Base-by-base conservation (phyloP, 2,329 filamentous ascomycete species). In the Curvularia hawaiiensis region DNA sequence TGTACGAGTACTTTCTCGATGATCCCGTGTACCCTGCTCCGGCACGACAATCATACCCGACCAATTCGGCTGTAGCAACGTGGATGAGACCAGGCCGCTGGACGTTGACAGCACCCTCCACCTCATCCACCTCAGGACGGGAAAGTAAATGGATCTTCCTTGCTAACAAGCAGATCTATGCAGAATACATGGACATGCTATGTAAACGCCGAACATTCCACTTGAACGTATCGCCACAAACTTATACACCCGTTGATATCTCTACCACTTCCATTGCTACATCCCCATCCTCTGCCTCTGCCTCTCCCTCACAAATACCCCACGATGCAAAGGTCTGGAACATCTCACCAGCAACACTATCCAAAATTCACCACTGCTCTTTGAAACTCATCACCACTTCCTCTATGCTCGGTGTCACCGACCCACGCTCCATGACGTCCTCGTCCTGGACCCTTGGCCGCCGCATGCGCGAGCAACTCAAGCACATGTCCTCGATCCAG, bases 351-450 rank as follows among this genome's bases (percentile, higher is more conserved):
- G 63, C 0, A n/a, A 59, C 26, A 61, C 63, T 16, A 50, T 75
- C 38, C 48, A 63, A 26, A 40, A 51, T 77, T 10, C 67, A 66
- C 45, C 65, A 66, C 48, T 71, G 67, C 43, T 64, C 69, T 11
- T 62, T 77, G 30, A 65, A 66, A 14, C 67, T 77, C 58, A 55
- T 70, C 49, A 70, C 70, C 12, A 76, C 74, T 1, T 72, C 71
- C 18, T 56, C 55, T 8, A 76, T 77, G 73, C 69, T 77, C 49
- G 74, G 73, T 45, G 68, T 70, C 45, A 54, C 64, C 0, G 73
- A 77, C 52, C 75, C 75, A 1, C 74, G 73, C 59, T 63, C 61
- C 50, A 75, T 77, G 72, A 60, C 54, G 1, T 68, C 73, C 4
- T 58, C 63, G 0, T 62, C 67, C 18, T 77, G 74, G 74, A 58